Evolutionary conservation across 371 early-diverging fungal genomes (phyloP).

Genomic region (Coemansia sp.): DNA sequence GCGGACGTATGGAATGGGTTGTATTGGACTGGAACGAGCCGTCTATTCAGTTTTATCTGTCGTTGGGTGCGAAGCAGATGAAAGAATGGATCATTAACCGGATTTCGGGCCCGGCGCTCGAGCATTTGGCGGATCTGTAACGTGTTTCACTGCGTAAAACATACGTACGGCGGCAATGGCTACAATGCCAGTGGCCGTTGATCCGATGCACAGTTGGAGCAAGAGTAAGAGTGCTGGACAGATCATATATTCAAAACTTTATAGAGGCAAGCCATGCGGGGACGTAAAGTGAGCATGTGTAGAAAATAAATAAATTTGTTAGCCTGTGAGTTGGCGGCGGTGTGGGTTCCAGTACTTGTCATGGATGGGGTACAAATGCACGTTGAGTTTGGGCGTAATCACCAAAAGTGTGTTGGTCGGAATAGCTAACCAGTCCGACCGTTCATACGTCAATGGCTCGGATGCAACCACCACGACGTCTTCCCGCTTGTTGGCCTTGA

Average conservation of each 20-base stretch:
- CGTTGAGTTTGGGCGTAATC: constrained; percentile 75
- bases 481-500: constrained; percentile 77
- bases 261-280: background rate
- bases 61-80: constrained; percentile 62
- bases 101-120: constrained; percentile 61
- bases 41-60: constrained; percentile 61
- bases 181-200: constrained; percentile 12
- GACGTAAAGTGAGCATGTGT: background rate
- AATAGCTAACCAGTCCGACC: constrained; percentile 79
- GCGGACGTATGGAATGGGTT: constrained; percentile 78
- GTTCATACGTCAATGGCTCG: constrained; percentile 82
- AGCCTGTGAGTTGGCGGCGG: constrained; percentile 8
- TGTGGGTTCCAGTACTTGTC: constrained; percentile 64
- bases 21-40: constrained; percentile 77
- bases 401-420: constrained; percentile 78
- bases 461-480: constrained; percentile 82
- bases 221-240: constrained; percentile 3
- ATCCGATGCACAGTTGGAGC: constrained; percentile 26
- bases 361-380: constrained; percentile 72
- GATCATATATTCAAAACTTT: background rate
- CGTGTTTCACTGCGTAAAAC: background rate
- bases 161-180: constrained; percentile 5
- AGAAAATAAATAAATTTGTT: background rate
- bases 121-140: constrained; percentile 54
- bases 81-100: constrained; percentile 72